A percentile compares a stretch with the other conserved stretches of the same genome.
phyloP scores from a whole-genome alignment of 257 asterid species.

The Haberlea rhodopensis region DNA sequence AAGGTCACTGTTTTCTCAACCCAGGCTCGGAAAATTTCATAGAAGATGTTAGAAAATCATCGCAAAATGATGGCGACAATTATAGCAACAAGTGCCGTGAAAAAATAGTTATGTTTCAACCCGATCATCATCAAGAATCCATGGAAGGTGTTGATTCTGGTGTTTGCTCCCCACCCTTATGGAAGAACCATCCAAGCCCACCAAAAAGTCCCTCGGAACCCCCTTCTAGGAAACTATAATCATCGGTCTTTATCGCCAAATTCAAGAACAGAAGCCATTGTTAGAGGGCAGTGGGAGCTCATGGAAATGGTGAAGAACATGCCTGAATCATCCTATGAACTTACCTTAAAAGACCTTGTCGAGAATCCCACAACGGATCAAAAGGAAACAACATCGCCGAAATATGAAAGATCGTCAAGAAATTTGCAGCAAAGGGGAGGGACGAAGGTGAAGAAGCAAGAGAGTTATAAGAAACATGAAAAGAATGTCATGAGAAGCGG shows the following conservation, averaged over 20 bases:
- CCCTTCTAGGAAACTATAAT: conserved; percentile 29
- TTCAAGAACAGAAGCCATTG: conserved; percentile 69
- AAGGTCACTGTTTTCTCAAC: conserved; percentile 6
- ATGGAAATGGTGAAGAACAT: conserved; percentile 85
- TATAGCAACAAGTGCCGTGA: conserved; percentile 20
- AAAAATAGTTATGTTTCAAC: conserved; percentile 39
- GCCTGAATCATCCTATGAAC: conserved; percentile 75
- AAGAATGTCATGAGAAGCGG: conserved; percentile 32
- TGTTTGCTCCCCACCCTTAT: conserved; percentile 55
- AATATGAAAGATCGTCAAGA: background rate
- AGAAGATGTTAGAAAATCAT: conserved; percentile 17
- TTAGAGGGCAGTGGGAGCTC: conserved; percentile 71
- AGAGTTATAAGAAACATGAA: conserved; percentile 34
- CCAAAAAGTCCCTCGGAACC: conserved; percentile 42
- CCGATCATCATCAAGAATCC: conserved; percentile 21
- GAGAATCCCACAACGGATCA: conserved; percentile 35
- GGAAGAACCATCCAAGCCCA: conserved; percentile 51
- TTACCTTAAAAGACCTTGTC: conserved; percentile 68
- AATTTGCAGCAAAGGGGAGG: conserved; percentile 28
- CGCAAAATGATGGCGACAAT: conserved; percentile 11
- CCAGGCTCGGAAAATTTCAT: conserved; percentile 21
- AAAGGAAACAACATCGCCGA: background rate
- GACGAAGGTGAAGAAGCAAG: conserved; percentile 32
- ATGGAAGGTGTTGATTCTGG: conserved; percentile 47
- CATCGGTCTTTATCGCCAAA: conserved; percentile 43